These are phyloP conservation scores for Cladosporium sp. DNA, from an alignment of 2,329 filamentous ascomycete genomes.

Conservation along the genomic window DNA sequence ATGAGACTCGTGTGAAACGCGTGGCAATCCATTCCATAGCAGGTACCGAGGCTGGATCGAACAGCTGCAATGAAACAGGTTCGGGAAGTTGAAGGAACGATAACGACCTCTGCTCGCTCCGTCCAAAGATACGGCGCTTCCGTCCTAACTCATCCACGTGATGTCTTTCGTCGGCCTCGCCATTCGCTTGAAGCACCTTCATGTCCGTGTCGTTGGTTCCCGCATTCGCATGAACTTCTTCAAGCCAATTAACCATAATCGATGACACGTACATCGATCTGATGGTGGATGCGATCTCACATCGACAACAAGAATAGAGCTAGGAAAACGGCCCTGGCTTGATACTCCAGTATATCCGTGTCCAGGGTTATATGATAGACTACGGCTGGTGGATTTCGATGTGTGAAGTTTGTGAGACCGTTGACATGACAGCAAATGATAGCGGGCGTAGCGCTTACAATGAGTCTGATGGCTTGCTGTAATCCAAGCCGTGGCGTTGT, in stretches of 20 bases:
- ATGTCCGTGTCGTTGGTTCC: background rate
- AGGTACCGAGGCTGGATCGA: background rate
- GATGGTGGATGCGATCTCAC: background rate
- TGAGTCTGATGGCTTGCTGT: background rate
- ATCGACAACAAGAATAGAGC: background rate
- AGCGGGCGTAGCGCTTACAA: background rate
- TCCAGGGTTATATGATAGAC: background rate
- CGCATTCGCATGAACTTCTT: background rate
- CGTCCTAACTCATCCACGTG: background rate
- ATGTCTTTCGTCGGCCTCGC: background rate
- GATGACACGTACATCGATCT: background rate
- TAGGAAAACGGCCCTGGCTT: background rate
- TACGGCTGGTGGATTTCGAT: background rate
- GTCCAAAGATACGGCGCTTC: background rate
- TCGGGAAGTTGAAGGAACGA: background rate
- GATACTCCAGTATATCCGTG: background rate
- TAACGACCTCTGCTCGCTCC: background rate
- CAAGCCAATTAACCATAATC: background rate
- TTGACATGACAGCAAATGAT: background rate
- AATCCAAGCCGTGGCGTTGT: background rate
- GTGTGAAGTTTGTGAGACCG: background rate
- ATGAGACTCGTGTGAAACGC: background rate
- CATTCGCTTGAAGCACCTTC: background rate
- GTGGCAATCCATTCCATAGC: background rate
- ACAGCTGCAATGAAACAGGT: background rate